Conservation (phyloP, 2,329 filamentous ascomycete genomes). For the Sclerotiophoma versabilis region DNA sequence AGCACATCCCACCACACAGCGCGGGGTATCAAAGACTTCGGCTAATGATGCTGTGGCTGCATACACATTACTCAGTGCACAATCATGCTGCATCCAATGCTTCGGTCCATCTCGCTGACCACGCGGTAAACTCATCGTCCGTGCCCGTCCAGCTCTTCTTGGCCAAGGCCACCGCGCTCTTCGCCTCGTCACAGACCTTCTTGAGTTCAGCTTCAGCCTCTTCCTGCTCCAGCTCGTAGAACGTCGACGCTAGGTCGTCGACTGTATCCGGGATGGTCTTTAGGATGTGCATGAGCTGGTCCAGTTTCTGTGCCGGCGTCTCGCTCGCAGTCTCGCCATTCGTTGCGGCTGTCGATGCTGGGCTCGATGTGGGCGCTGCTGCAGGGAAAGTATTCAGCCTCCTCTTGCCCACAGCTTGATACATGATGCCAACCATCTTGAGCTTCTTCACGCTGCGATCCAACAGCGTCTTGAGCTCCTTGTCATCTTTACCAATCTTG, state of each 20-base stretch:
- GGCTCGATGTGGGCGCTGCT: slow-evolving; percentile 3
- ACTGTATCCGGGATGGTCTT: slow-evolving; percentile 70
- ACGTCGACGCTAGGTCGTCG: slow-evolving; percentile 72
- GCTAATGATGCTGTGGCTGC: no score
- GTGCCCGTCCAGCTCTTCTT: slow-evolving; percentile 67
- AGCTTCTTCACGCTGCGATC: slow-evolving; percentile 69
- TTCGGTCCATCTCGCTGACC: slow-evolving; percentile 68
- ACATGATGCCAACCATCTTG: slow-evolving; percentile 72
- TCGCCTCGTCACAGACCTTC: slow-evolving; percentile 67
- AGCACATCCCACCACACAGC: no score
- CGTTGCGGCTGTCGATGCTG: background rate
- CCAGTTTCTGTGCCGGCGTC: slow-evolving; percentile 49
- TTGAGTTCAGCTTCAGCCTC: slow-evolving; percentile 67
- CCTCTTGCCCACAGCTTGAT: slow-evolving; percentile 73
- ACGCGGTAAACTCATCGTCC: slow-evolving; percentile 78
- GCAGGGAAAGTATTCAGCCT: slow-evolving; percentile 63
- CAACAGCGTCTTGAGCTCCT: slow-evolving; percentile 70
- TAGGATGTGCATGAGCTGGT: slow-evolving; percentile 65
- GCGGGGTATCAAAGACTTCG: no score
- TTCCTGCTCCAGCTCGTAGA: slow-evolving; percentile 72
- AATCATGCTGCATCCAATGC: slow-evolving; percentile 50
- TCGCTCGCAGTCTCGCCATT: slow-evolving; percentile 7
- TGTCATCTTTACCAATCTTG: slow-evolving; percentile 66
- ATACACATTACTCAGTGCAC: background rate
- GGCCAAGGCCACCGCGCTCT: slow-evolving; percentile 63